These are phyloP conservation scores for Achaetomium macrosporum DNA, from an alignment of 2,329 filamentous ascomycete species.

Conservation along the genomic window DNA sequence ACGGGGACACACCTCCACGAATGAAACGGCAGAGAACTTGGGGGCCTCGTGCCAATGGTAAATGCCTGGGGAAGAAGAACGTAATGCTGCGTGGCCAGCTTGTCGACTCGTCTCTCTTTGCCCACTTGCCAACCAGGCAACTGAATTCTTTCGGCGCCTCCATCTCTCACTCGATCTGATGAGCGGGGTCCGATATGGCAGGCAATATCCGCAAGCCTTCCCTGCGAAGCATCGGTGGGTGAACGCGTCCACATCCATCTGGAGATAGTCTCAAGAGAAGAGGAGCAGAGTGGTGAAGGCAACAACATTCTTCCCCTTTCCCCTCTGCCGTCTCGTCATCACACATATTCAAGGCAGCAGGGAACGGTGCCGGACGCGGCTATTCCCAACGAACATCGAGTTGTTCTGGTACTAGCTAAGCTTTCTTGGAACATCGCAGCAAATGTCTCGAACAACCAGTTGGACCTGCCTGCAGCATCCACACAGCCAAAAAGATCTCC, in stretches of 20 bases:
- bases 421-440: too few species aligned
- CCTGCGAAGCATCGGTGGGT: neutral
- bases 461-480: too few species aligned
- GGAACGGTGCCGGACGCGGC: too few species aligned
- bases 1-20: conserved; percentile 7
- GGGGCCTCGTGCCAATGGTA: conserved; percentile 18
- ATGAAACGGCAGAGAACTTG: conserved; percentile 18
- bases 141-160: conserved; percentile 8
- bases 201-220: neutral
- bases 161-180: neutral
- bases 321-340: too few species aligned
- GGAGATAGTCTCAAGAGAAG: neutral
- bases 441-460: too few species aligned
- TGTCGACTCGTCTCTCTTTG: neutral
- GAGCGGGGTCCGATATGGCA: neutral
- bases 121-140: conserved; percentile 7
- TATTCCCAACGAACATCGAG: too few species aligned
- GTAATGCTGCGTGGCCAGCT: conserved; percentile 9
- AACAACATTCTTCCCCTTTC: neutral
- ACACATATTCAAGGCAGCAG: too few species aligned
- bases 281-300: neutral
- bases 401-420: too few species aligned
- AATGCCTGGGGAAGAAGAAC: conserved; percentile 2
- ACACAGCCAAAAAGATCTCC: too few species aligned
- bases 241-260: too few species aligned